These are phyloP conservation scores for Tulasnella sp. DNA, from an alignment of 768 basidiomycete genomes.

Conservation along the genomic window DNA sequence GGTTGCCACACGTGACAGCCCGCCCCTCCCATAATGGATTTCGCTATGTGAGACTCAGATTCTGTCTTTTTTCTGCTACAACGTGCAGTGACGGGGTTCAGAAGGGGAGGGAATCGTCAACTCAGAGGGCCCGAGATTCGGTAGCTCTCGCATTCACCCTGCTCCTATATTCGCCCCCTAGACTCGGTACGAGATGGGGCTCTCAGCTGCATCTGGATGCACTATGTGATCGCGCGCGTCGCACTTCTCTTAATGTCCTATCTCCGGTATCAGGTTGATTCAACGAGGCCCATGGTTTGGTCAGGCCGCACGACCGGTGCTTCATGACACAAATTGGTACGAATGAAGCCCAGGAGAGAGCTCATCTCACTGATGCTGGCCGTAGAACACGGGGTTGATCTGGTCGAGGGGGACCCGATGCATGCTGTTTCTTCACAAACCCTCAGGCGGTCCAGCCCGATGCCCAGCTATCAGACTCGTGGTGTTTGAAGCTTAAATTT, in stretches of 20 bases:
- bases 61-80: not conserved
- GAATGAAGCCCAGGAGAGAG: not conserved
- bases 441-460: not conserved
- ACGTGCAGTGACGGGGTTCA: not conserved
- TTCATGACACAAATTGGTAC: not conserved
- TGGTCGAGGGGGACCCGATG: not conserved
- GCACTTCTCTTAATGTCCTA: not conserved
- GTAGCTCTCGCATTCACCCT: too few species aligned
- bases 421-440: not conserved
- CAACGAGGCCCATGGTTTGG: not conserved
- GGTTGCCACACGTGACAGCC: not conserved
- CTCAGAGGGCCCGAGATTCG: not conserved
- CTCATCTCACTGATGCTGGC: not conserved
- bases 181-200: too few species aligned
- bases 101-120: not conserved
- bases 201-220: too few species aligned
- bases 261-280: not conserved
- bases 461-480: not conserved
- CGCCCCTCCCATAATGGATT: not conserved
- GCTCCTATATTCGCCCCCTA: too few species aligned
- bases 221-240: too few species aligned
- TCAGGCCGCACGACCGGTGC: not conserved
- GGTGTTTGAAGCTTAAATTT: not conserved
- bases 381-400: not conserved
- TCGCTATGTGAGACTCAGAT: not conserved